phyloP scores from a whole-genome alignment of 495 filamentous ascomycete genomes.

The Aspergillus carlsbadensis region DNA sequence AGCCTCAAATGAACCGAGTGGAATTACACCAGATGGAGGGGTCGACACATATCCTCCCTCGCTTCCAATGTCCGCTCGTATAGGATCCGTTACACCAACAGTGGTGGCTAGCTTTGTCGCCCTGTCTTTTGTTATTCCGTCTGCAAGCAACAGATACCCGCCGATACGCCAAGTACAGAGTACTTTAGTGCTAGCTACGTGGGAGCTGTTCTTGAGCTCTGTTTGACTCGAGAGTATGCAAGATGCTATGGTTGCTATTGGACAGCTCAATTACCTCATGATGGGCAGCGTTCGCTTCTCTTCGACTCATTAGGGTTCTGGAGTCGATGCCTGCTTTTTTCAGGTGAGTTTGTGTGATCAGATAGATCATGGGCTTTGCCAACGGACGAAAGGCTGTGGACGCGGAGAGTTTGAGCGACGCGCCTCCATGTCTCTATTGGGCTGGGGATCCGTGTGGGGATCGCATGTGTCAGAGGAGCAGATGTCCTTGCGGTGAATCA shows the following conservation, averaged over 20 bases:
- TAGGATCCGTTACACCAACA: conserved; percentile 3
- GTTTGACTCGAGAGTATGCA: not conserved
- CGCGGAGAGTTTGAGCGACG: conserved; percentile 9
- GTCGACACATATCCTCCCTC: not conserved
- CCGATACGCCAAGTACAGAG: not conserved
- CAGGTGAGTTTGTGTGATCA: conserved; percentile 14
- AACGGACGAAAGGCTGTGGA: conserved; percentile 4
- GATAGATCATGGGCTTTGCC: conserved; percentile 19
- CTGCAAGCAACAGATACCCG: conserved; percentile 5
- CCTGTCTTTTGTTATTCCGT: conserved; percentile 4
- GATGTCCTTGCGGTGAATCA: conserved; percentile 8
- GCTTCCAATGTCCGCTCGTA: conserved; percentile 1
- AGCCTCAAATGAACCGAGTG: conserved; percentile 4
- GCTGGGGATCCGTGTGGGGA: conserved; percentile 16
- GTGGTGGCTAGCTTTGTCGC: conserved; percentile 1
- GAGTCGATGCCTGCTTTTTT: conserved; percentile 1
- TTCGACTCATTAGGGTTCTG: not conserved
- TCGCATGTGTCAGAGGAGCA: conserved; percentile 17
- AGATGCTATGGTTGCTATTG: not conserved
- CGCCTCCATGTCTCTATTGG: conserved; percentile 19
- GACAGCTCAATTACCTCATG: not conserved
- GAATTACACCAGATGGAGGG: not conserved
- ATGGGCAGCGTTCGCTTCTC: not conserved
- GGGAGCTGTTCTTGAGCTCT: not conserved
- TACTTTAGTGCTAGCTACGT: not conserved